A percentile compares a stretch with the other conserved stretches of the same genome.
Conservation (phyloP, 805 yeast genomes). For the Candida ovalis region DNA sequence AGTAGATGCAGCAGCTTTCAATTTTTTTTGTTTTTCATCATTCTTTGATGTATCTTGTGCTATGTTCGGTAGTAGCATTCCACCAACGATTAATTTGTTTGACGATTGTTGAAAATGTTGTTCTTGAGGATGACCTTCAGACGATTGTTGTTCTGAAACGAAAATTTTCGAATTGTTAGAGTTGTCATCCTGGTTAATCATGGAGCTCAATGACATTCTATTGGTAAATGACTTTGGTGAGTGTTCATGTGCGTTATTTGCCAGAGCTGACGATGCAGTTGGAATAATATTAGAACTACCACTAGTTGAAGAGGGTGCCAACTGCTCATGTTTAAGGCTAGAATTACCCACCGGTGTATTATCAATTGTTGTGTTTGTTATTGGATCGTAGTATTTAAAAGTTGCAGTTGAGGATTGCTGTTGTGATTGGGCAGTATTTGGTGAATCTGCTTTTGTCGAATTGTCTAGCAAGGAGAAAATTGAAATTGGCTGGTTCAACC, state of each 20-base stretch:
- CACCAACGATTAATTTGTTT: slow-evolving; percentile 13
- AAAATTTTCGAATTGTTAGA: background rate
- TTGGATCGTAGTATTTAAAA: slow-evolving; percentile 15
- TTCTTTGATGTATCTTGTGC: background rate
- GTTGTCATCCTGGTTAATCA: slow-evolving; percentile 22
- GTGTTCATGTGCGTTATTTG: background rate
- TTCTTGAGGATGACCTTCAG: too few relatives aligned
- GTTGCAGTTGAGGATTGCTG: background rate
- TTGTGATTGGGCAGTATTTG: background rate
- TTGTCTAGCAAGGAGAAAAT: slow-evolving; percentile 3
- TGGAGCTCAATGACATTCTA: slow-evolving; percentile 23
- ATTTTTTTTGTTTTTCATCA: background rate
- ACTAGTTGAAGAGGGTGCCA: background rate
- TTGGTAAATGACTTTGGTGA: background rate
- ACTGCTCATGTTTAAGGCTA: background rate
- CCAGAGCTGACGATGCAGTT: background rate
- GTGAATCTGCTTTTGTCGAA: background rate
- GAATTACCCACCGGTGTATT: background rate
- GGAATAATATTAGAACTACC: background rate
- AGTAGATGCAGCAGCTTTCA: background rate
- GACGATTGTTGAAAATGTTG: background rate
- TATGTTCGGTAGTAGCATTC: slow-evolving; percentile 7
- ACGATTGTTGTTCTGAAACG: background rate
- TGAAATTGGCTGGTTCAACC: slow-evolving; percentile 1
- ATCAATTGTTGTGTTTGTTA: slow-evolving; percentile 7